Conservation (phyloP, 768 basidiomycete species). For the Rhizopogon rudus region DNA sequence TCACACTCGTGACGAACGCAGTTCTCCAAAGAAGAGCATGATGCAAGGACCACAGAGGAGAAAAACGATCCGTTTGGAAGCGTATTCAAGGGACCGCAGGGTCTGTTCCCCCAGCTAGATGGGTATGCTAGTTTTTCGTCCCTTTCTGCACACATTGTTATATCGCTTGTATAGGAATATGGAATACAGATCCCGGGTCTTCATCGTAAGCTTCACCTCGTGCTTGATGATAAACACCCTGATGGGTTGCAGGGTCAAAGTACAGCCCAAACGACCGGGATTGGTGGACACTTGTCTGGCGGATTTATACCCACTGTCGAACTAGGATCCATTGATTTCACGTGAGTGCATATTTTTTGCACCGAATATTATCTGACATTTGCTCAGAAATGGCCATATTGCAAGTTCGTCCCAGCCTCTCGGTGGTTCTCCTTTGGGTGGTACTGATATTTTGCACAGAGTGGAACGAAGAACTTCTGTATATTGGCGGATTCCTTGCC, state of each 20-base stretch:
- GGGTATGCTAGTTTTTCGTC: slow-evolving; percentile 38
- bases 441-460: slow-evolving; percentile 33
- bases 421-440: neutral
- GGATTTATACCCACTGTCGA: slow-evolving; percentile 95
- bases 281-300: slow-evolving; percentile 57
- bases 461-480: slow-evolving; percentile 89
- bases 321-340: slow-evolving; percentile 84
- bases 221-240: neutral
- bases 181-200: slow-evolving; percentile 51
- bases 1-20: slow-evolving; percentile 17
- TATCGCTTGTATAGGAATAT: slow-evolving; percentile 25
- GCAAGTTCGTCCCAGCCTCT: slow-evolving; percentile 43
- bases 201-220: slow-evolving; percentile 49
- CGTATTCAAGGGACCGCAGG: slow-evolving; percentile 58
- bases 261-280: slow-evolving; percentile 86
- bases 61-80: slow-evolving; percentile 57
- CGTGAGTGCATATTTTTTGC: slow-evolving; percentile 42
- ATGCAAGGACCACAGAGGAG: slow-evolving; percentile 62
- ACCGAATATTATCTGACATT: neutral
- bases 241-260: slow-evolving; percentile 61
- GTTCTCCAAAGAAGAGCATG: slow-evolving; percentile 75
- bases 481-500: slow-evolving; percentile 77
- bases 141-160: neutral
- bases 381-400: slow-evolving; percentile 73
- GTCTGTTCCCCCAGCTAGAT: slow-evolving; percentile 75